phyloP scores from a whole-genome alignment of 169 alveolate genomes.

The Blepharisma undulans region DNA sequence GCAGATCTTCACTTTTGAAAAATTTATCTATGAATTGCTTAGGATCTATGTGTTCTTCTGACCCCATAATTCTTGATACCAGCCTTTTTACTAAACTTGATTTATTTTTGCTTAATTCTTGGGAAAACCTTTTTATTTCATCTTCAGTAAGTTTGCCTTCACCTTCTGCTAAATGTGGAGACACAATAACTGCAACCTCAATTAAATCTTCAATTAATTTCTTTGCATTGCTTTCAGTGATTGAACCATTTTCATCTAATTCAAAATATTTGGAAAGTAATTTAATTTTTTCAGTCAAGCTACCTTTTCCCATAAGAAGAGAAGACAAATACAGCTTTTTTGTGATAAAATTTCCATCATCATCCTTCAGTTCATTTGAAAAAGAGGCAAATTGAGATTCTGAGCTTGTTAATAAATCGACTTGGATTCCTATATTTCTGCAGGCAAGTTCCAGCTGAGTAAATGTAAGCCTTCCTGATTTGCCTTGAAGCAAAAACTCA shows the following conservation, averaged over 20 bases:
- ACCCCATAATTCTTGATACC: background rate
- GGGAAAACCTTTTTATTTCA: background rate
- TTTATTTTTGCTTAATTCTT: background rate
- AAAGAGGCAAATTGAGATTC: background rate
- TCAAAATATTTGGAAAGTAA: background rate
- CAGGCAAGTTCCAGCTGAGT: background rate
- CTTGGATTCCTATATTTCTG: background rate
- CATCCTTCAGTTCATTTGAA: background rate
- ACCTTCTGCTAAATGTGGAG: background rate
- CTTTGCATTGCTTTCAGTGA: background rate
- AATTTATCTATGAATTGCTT: background rate
- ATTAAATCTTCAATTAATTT: background rate
- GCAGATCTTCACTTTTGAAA: background rate
- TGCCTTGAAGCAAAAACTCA: background rate
- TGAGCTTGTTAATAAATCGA: background rate
- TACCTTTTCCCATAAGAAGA: background rate
- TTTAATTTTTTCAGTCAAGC: background rate
- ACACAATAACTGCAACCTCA: background rate
- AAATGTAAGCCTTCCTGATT: background rate
- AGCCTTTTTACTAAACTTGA: background rate
- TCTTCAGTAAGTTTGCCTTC: background rate
- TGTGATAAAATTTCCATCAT: background rate
- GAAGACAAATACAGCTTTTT: background rate
- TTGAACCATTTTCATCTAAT: background rate
- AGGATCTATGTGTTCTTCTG: background rate